Conservation (phyloP, 2,329 filamentous ascomycete genomes). For the Onygenales sp. region DNA sequence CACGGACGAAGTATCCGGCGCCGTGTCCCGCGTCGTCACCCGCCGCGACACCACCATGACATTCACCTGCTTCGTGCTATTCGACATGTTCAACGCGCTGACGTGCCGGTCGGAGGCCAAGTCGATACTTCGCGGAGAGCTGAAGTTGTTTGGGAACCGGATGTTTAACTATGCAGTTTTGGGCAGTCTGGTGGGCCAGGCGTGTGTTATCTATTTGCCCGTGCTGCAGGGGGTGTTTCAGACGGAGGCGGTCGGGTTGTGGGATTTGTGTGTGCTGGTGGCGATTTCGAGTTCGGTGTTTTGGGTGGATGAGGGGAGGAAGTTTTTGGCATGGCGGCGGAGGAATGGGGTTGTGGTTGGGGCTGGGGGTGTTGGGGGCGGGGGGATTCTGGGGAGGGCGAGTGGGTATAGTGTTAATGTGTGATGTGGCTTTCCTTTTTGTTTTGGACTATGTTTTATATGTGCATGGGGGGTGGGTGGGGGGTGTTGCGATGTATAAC, state of each 20-base stretch:
- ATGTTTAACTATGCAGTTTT: constrained; percentile 96
- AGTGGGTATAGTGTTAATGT: constrained; percentile 34
- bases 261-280: constrained; percentile 65
- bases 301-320: constrained; percentile 86
- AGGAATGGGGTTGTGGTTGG: constrained; percentile 17
- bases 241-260: constrained; percentile 70
- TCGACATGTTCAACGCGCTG: constrained; percentile 99
- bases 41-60: constrained; percentile 98
- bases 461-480: neutral
- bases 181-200: constrained; percentile 73
- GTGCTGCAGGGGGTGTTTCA: constrained; percentile 92
- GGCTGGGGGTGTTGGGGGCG: constrained; percentile 14
- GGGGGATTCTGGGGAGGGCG: constrained; percentile 1
- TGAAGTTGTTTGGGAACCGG: constrained; percentile 72
- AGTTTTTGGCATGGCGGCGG: constrained; percentile 44
- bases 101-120: constrained; percentile 87
- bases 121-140: constrained; percentile 76
- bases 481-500: neutral
- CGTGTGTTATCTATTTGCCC: constrained; percentile 88
- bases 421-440: constrained; percentile 10
- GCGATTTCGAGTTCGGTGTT: constrained; percentile 81
- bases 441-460: neutral
- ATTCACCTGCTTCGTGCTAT: constrained; percentile 96
- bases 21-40: constrained; percentile 56
- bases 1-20: constrained; percentile 35